These are phyloP conservation scores for Simmondsia chinensis DNA, from an alignment of 148 eudicot species.

Conservation along the genomic window DNA sequence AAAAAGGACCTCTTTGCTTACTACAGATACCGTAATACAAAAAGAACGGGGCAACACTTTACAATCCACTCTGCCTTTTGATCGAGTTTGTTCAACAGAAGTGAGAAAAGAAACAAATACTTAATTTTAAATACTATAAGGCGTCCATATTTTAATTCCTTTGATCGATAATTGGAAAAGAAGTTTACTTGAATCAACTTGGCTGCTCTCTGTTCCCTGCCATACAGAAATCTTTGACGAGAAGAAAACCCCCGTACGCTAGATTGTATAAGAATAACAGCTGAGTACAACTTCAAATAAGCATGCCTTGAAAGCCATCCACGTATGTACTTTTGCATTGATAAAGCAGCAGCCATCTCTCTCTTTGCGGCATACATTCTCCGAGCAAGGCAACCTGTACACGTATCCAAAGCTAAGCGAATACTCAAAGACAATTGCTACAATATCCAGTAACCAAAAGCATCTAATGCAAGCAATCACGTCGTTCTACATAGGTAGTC, in stretches of 20 bases:
- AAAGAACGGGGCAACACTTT: no score
- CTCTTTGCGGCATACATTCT: constrained; percentile 33
- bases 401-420: constrained; percentile 1
- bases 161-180: constrained; percentile 2
- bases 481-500: no score
- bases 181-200: constrained; percentile 67
- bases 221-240: constrained; percentile 47
- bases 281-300: constrained; percentile 32
- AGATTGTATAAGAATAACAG: constrained; percentile 54
- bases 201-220: constrained; percentile 70
- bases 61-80: no score
- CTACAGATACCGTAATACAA: no score
- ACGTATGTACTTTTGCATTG: constrained; percentile 59
- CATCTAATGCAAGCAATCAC: no score
- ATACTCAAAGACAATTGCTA: background rate
- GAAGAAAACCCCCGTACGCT: constrained; percentile 62
- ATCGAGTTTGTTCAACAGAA: no score
- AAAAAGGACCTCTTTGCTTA: no score
- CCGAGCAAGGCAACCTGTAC: constrained; percentile 68
- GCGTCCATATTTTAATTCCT: no score
- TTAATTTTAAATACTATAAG: no score
- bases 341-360: constrained; percentile 56
- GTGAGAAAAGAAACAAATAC: no score
- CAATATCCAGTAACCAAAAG: background rate
- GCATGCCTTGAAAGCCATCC: constrained; percentile 55